A percentile compares a stretch with the other conserved stretches of the same genome.
Conservation (phyloP, 2,329 filamentous ascomycete species). For the Curvularia eragrostidis region DNA sequence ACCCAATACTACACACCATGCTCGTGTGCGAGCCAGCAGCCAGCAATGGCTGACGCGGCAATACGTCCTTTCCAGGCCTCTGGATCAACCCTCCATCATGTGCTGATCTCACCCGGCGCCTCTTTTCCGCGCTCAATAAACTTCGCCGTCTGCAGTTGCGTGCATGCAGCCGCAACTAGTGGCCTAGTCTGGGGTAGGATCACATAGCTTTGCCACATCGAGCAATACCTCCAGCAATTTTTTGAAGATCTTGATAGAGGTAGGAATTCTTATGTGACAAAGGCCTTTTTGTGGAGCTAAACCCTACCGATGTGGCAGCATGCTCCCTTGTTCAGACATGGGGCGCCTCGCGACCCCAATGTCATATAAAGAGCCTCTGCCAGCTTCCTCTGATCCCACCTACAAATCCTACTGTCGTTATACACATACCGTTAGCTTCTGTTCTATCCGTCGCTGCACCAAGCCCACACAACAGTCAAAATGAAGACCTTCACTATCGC, state of each 20-base stretch:
- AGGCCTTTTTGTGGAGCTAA: slow-evolving; percentile 17
- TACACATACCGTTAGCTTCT: slow-evolving; percentile 20
- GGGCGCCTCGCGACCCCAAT: slow-evolving; percentile 16
- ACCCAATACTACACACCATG: slow-evolving; percentile 28
- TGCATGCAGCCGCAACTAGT: slow-evolving; percentile 15
- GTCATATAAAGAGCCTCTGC: slow-evolving; percentile 30
- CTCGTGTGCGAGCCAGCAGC: background rate
- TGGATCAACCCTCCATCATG: background rate
- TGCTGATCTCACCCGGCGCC: slow-evolving; percentile 1
- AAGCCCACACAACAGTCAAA: slow-evolving; percentile 29
- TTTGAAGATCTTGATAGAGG: slow-evolving; percentile 21
- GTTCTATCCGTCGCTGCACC: slow-evolving; percentile 19
- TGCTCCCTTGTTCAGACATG: slow-evolving; percentile 15
- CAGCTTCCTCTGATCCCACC: slow-evolving; percentile 7
- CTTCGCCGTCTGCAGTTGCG: slow-evolving; percentile 5
- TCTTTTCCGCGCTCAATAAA: slow-evolving; percentile 10
- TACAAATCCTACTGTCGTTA: slow-evolving; percentile 24
- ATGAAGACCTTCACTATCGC: slow-evolving; percentile 50
- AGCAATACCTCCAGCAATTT: slow-evolving; percentile 24
- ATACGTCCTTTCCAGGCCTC: slow-evolving; percentile 4
- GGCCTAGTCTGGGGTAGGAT: slow-evolving; percentile 17
- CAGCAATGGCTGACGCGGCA: slow-evolving; percentile 6
- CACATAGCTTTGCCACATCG: slow-evolving; percentile 17
- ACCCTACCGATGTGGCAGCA: slow-evolving; percentile 18
- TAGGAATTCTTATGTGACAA: slow-evolving; percentile 32